Base-by-base conservation (phyloP, 805 yeast genomes). In the Kuraishia ogatae region DNA sequence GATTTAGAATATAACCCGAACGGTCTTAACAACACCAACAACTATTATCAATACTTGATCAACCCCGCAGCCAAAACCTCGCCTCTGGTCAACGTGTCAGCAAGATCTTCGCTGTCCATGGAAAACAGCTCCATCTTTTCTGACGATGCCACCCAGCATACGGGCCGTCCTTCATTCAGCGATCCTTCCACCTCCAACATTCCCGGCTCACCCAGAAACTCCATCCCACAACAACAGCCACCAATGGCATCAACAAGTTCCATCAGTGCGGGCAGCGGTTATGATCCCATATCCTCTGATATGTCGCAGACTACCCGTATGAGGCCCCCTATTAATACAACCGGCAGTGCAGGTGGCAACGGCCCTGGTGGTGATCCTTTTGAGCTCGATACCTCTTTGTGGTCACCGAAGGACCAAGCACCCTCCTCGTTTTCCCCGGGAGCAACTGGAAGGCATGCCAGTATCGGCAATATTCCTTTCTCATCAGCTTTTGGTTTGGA, bases 61-160 rank as follows among this genome's bases (percentile, higher is more conserved):
- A 21, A 23, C 50, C 50, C 26, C 13, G 17, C 26, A 47, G 21
- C 13, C 50, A 47, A 23, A n/a, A 47, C 26, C 3, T 23, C 26
- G 5, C 50, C 26, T 17, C 50, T 23, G 21, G 23, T 23, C 50
- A 47, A 5, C 26, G 50, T 47, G 5, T 47, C 50, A 11, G 50
- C 50, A 6, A 47, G 50, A 47, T 47, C 50, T 3, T 47, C 50
- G 5, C 50, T 47, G 26, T 47, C 50, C 23, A 47, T 47, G 50
- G 50, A 47, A 8, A 47, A 47, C 50, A 47, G 26, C 50, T 47
- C 50, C 26, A 23, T 47, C 26, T 47, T 47, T 47, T 47, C 50
- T 23, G 50, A 47, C 15, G 50, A 47, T 20, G 26, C 23, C 19
- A 17, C 26, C 23, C 50, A 21, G 26, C 50, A 47, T n/a, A 11